Evolutionary conservation across 495 filamentous ascomycete species (phyloP), one percentile per base, ranked within the genome.

Genomic region (Hypoxylon crocopeplum): DNA sequence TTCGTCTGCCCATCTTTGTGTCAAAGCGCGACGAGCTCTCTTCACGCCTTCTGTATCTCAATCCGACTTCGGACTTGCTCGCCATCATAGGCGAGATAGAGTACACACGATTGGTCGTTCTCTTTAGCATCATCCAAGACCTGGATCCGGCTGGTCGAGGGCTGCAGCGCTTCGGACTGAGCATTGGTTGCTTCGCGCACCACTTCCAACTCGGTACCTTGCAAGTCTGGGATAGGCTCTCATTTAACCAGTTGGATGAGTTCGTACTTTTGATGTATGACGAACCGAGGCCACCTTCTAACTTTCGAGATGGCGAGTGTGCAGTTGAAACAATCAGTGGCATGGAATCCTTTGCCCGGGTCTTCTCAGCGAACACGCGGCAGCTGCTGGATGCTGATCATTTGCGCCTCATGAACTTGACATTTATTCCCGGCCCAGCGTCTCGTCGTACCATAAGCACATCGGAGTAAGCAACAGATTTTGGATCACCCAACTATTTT

Each of bases 11-110:
- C 0, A 48, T 76, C 29, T 58, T 40, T n/a, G 46, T 42, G n/a
- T 39, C 56, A 8, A 29, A 30, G 19, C 7, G 24, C 15, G 10
- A 30, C 13, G 5, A 24, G 24, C 11, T 22, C 32, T 19, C 39
- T 20, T 27, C 48, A 13, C 53, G 72, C 2, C 30, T 58, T 11
- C 49, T 76, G 19, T 71, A 73, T 30, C 10, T 76, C 10, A 54
- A 69, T 24, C 69, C 68, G 12, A 40, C 49, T 36, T 30, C 44
- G 37, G 73, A 76, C 41, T 58, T 62, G 32, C 56, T 76, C 12
- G 62, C 63, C 5, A 11, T 75, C 53, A 41, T 72, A 7, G 72
- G 70, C 0, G 56, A 69, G 5, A 42, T 67, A 25, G 42, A 61
- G 21, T 65, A 38, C 30, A 7, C 13, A 7, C 54, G 61, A n/a